phyloP scores from a whole-genome alignment of 2,329 filamentous ascomycete genomes.

The Fusarium sarcochroum region DNA sequence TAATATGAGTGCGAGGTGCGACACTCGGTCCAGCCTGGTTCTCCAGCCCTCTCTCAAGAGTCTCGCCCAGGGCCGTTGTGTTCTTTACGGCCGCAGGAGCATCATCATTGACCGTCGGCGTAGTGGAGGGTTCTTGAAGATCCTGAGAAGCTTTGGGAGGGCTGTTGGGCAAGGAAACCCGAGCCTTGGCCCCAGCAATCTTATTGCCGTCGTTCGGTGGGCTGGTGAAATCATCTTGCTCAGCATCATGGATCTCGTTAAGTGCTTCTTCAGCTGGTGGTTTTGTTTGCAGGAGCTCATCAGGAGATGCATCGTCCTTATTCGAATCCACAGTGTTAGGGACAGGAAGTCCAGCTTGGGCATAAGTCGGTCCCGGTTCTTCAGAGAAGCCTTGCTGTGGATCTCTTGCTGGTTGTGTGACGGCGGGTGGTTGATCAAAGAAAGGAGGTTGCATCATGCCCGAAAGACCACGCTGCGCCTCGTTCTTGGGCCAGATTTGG shows the following conservation, averaged over 20 bases:
- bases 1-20: not conserved
- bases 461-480: conserved; percentile 23
- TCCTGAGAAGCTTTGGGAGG: conserved; percentile 12
- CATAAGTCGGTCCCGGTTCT: not conserved
- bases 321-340: not conserved
- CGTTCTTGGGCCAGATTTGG: conserved; percentile 7
- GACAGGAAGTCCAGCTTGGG: not conserved
- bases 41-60: not conserved
- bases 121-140: not conserved
- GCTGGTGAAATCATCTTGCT: not conserved
- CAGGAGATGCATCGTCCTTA: not conserved
- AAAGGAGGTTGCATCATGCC: conserved; percentile 11
- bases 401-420: conserved; percentile 4
- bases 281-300: conserved; percentile 48
- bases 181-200: conserved; percentile 26
- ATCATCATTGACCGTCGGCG: not conserved
- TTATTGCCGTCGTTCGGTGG: conserved; percentile 24
- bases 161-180: conserved; percentile 42
- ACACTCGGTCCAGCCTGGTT: not conserved
- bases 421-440: not conserved
- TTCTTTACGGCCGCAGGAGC: not conserved
- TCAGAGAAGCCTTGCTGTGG: conserved; percentile 11
- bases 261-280: conserved; percentile 49
- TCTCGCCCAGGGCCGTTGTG: not conserved
- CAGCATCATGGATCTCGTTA: conserved; percentile 13